phyloP scores from a whole-genome alignment of 495 filamentous ascomycete species.

The Podospora fimiseda region DNA sequence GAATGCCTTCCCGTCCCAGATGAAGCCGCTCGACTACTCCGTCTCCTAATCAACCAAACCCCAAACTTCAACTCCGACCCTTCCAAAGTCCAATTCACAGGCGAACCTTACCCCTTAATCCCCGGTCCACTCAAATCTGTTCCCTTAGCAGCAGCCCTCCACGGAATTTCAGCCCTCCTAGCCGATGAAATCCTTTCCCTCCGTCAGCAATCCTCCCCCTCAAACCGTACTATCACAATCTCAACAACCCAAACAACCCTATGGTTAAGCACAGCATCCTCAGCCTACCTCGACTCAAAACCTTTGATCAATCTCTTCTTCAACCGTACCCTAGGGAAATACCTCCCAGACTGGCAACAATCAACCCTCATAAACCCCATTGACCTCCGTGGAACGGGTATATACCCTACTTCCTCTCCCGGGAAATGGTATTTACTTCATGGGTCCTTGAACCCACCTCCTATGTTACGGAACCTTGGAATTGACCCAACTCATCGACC shows the following conservation, averaged over 20 bases:
- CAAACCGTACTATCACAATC: slow-evolving; percentile 13
- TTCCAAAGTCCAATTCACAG: slow-evolving; percentile 19
- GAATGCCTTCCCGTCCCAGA: slow-evolving; percentile 13
- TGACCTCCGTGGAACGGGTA: slow-evolving; percentile 14
- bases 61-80: slow-evolving; percentile 22
- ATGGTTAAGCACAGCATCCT: slow-evolving; percentile 14
- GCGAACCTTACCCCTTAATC: slow-evolving; percentile 20
- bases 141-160: slow-evolving; percentile 22
- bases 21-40: slow-evolving; percentile 21
- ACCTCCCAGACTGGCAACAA: slow-evolving; percentile 16
- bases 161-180: slow-evolving; percentile 25
- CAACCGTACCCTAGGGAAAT: slow-evolving; percentile 2
- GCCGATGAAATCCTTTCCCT: slow-evolving; percentile 24
- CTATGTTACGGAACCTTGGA: slow-evolving; percentile 16
- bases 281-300: slow-evolving; percentile 11
- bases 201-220: slow-evolving; percentile 5
- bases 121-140: slow-evolving; percentile 26
- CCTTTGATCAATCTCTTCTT: not conserved
- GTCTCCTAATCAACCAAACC: slow-evolving; percentile 16
- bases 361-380: slow-evolving; percentile 12
- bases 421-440: slow-evolving; percentile 22
- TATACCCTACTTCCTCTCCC: slow-evolving; percentile 18
- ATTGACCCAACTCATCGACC: slow-evolving; percentile 15
- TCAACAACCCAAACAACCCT: slow-evolving; percentile 23
- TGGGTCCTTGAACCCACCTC: slow-evolving; percentile 16